phyloP scores from a whole-genome alignment of 2,329 filamentous ascomycete species.

The Pestalotiopsis sp. region DNA sequence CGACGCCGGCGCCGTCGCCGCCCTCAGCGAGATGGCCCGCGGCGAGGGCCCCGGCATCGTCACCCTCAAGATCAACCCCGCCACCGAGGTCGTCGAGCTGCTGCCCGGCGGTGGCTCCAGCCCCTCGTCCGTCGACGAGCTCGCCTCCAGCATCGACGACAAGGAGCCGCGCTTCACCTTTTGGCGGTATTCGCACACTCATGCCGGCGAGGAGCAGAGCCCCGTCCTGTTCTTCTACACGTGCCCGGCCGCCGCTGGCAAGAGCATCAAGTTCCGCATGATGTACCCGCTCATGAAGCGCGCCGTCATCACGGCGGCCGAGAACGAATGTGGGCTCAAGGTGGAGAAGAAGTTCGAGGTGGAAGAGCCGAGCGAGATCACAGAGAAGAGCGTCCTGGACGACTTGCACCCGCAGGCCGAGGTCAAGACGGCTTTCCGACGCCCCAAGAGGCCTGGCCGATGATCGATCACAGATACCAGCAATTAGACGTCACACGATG shows the following conservation, averaged over 20 bases:
- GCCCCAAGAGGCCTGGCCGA: slow-evolving; percentile 78
- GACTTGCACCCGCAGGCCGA: slow-evolving; percentile 70
- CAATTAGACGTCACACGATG: background rate
- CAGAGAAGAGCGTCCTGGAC: slow-evolving; percentile 61
- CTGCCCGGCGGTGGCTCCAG: slow-evolving; percentile 50
- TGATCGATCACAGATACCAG: slow-evolving; percentile 22
- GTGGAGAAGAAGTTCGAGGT: slow-evolving; percentile 72
- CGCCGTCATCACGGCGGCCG: slow-evolving; percentile 66
- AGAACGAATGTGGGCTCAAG: slow-evolving; percentile 62
- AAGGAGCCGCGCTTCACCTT: slow-evolving; percentile 77
- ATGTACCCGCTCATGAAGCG: slow-evolving; percentile 74
- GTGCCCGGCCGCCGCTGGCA: slow-evolving; percentile 66
- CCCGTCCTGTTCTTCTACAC: slow-evolving; percentile 82
- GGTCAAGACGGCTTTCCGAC: slow-evolving; percentile 68
- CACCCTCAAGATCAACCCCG: slow-evolving; percentile 73
- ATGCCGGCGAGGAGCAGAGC: slow-evolving; percentile 50
- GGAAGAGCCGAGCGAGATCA: slow-evolving; percentile 69
- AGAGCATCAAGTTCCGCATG: slow-evolving; percentile 81
- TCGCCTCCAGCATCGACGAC: slow-evolving; percentile 61
- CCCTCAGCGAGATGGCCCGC: slow-evolving; percentile 58
- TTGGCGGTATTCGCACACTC: slow-evolving; percentile 65
- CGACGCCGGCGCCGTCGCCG: slow-evolving; percentile 62
- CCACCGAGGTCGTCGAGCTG: slow-evolving; percentile 69
- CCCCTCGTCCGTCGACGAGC: slow-evolving; percentile 55
- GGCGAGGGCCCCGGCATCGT: slow-evolving; percentile 55